Base-by-base conservation (phyloP, 345 rosid genomes). In the Cardamine resedifolia region DNA sequence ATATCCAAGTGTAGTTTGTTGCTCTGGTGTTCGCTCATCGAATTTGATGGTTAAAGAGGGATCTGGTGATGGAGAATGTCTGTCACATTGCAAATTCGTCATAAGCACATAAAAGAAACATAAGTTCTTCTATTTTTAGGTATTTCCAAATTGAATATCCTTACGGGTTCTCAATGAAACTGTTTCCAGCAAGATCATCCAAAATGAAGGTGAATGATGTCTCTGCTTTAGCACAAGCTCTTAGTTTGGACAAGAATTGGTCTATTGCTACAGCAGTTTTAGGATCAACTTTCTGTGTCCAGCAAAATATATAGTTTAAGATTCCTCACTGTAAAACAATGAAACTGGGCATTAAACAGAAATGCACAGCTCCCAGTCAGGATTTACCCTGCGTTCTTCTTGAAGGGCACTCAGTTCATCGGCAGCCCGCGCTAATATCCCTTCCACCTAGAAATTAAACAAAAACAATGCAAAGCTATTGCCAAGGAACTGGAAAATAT, bases 101-200 rank as follows among this genome's bases (percentile, higher is more conserved):
- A 68, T 21, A 28, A 72, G 12, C 20, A 59, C 31, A 20, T 49
- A 27, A 66, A 14, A 62, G 16, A 64, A 41, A 52, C 18, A 55
- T n/a, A 56, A 26, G 59, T 48, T 28, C 5, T 16, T 31, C 14
- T 64, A 26, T 14, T 27, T 2, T 3, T n/a, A n/a, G 15, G 34
- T 45, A 10, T 23, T 30, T 61, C 33, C 14, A 53, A 65, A 19
- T 51, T 56, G 38, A 50, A 21, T 19, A 30, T 65, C 33, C 96
- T 86, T 86, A 94, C 97, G 83, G 98, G 66, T 91, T 94, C 79
- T 94, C 98, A 52, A 94, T 79, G 80, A 94, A 94, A 84, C 98
- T 86, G 81, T 94, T 94, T 74, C 98, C 98, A 58, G 96, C 80
- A 66, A 97, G 97, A 83, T 94, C 97, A 67, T 94, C 96, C 76